Conservation (phyloP, 495 filamentous ascomycete species). For the Neurospora sublineolata region DNA sequence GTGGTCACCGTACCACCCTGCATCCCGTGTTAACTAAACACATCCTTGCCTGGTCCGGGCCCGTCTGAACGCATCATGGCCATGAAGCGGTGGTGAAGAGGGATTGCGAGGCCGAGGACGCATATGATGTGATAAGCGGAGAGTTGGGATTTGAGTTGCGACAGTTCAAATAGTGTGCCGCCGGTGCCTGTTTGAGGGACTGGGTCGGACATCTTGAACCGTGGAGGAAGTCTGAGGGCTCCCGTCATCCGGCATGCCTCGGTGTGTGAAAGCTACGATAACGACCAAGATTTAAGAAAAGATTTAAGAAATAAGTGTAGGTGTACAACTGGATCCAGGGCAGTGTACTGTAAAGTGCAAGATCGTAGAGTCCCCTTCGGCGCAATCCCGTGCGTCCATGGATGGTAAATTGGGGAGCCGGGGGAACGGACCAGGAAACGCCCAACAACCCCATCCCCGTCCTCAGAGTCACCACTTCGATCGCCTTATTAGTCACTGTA, state of each 20-base stretch:
- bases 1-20: slow-evolving; percentile 7
- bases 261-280: not conserved
- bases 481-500: not conserved
- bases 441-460: not conserved
- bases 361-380: no score
- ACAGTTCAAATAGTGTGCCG: not conserved
- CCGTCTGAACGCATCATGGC: not conserved
- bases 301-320: not conserved
- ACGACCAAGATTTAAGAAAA: not conserved
- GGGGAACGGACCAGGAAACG: not conserved
- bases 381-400: not conserved
- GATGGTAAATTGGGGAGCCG: not conserved
- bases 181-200: not conserved
- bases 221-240: not conserved
- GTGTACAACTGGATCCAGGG: not conserved
- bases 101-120: not conserved
- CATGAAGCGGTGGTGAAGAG: not conserved
- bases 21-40: not conserved
- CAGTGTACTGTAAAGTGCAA: no score
- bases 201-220: not conserved
- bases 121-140: not conserved
- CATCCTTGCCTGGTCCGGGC: not conserved
- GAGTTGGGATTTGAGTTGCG: not conserved
- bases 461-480: not conserved
- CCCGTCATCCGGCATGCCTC: not conserved